These are phyloP conservation scores for Stipa capillata DNA, from an alignment of 176 grass and related monocot genomes.

Conservation along the genomic window DNA sequence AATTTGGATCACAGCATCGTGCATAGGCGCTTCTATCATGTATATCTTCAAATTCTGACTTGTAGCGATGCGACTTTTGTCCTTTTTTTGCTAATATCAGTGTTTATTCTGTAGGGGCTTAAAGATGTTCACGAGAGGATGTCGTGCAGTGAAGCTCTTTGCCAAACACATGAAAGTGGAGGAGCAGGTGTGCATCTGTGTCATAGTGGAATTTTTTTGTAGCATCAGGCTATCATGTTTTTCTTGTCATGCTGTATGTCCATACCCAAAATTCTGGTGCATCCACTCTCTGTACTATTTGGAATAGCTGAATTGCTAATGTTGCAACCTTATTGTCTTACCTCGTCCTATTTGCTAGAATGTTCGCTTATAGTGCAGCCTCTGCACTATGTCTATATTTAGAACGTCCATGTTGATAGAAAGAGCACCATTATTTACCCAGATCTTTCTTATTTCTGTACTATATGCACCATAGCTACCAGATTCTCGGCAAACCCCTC, in stretches of 20 bases:
- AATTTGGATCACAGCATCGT: not conserved
- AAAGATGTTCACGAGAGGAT: constrained; percentile 70
- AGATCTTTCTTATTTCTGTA: not conserved
- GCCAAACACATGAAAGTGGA: constrained; percentile 95
- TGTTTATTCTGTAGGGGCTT: constrained; percentile 57
- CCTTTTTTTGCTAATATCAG: not conserved
- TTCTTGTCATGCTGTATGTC: not conserved
- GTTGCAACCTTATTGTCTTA: not conserved
- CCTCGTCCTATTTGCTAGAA: not conserved
- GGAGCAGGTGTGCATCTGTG: constrained; percentile 55
- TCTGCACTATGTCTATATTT: not conserved
- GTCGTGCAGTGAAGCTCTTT: constrained; percentile 81
- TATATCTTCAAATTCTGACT: not conserved
- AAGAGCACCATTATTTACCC: not conserved
- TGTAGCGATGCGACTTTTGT: not conserved
- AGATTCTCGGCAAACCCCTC: not conserved
- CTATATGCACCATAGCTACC: not conserved
- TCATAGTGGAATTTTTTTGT: not conserved
- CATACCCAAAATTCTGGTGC: not conserved
- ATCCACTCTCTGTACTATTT: not conserved
- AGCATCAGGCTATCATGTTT: not conserved
- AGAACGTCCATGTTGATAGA: not conserved
- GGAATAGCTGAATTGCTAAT: not conserved
- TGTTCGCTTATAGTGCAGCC: not conserved
- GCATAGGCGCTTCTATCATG: not conserved